phyloP scores from a whole-genome alignment of 2,329 filamentous ascomycete species.

The Microdochium trichocladiopsis region DNA sequence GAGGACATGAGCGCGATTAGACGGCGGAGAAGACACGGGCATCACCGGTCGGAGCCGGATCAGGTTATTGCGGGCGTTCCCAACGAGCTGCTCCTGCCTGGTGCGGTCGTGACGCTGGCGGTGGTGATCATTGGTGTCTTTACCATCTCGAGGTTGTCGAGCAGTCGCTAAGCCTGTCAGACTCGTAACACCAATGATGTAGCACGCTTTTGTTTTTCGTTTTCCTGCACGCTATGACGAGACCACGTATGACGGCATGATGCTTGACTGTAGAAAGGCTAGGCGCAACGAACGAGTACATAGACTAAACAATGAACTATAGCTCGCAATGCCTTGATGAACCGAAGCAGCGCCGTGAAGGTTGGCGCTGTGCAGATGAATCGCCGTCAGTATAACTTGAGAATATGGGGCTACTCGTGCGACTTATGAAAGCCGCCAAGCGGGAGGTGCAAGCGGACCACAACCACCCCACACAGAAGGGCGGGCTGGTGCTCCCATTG shows the following conservation, averaged over 20 bases:
- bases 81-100: conserved; percentile 87
- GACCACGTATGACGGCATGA: neutral
- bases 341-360: too few relatives aligned
- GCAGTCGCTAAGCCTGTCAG: conserved; percentile 23
- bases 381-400: too few relatives aligned
- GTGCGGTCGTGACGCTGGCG: conserved; percentile 90
- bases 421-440: too few relatives aligned
- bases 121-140: conserved; percentile 94
- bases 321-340: too few relatives aligned
- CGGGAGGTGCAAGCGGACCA: too few relatives aligned
- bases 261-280: neutral
- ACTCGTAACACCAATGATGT: neutral
- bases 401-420: too few relatives aligned
- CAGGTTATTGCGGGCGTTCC: conserved; percentile 87
- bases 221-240: neutral
- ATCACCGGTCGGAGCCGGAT: conserved; percentile 50
- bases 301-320: neutral
- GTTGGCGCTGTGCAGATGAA: neutral
- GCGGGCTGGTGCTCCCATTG: neutral
- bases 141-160: conserved; percentile 66
- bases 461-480: neutral
- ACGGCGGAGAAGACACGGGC: conserved; percentile 37
- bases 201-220: neutral
- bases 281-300: neutral
- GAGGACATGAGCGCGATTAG: conserved; percentile 43